Percentiles rank a stretch among this genome's conserved stretches.
Conservation (phyloP, 225 moss, liverwort and hornwort species). For the Thuidium tamariscinum region DNA sequence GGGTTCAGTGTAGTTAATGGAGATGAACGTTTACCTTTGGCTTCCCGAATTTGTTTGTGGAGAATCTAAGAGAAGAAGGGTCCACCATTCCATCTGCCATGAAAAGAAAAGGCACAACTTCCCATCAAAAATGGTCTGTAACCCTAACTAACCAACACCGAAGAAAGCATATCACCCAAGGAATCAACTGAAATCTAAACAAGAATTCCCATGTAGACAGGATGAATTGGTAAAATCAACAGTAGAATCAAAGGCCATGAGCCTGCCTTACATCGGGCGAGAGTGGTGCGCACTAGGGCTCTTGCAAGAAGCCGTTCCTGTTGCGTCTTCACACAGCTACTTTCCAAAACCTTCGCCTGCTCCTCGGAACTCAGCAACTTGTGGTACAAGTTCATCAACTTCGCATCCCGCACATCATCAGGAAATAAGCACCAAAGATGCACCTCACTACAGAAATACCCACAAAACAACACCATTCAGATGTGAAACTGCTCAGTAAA, state of each 20-base stretch:
- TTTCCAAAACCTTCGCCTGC: constrained; percentile 36
- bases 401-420: constrained; percentile 50
- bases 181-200: neutral
- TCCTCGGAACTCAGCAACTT: constrained; percentile 60
- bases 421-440: constrained; percentile 95
- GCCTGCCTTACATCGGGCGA: constrained; percentile 67
- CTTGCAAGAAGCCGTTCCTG: constrained; percentile 62
- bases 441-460: constrained; percentile 40
- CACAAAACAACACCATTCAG: neutral
- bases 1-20: neutral
- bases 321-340: constrained; percentile 34
- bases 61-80: constrained; percentile 61
- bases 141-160: neutral
- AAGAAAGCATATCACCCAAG: neutral
- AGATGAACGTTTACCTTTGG: constrained; percentile 35
- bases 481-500: neutral
- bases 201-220: neutral
- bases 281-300: constrained; percentile 78
- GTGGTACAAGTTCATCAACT: constrained; percentile 47
- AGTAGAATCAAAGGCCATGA: neutral
- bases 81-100: constrained; percentile 46
- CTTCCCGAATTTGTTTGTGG: constrained; percentile 66
- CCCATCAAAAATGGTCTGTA: neutral
- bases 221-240: neutral
- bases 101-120: neutral